phyloP scores from a whole-genome alignment of 768 basidiomycete species.

The Favolaschia claudopus region DNA sequence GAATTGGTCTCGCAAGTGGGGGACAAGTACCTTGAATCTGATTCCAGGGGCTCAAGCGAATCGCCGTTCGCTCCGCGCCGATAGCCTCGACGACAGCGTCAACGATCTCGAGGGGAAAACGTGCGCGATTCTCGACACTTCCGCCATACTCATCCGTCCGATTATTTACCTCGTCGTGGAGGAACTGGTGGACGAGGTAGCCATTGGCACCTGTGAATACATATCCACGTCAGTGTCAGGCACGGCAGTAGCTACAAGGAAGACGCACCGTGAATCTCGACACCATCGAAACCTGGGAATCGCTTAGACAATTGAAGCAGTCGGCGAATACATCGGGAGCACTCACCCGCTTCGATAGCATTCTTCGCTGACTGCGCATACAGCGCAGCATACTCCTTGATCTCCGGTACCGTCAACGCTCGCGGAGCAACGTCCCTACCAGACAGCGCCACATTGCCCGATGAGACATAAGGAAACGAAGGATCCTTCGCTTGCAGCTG shows the following conservation, averaged over 20 bases:
- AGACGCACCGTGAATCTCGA: slow-evolving; percentile 34
- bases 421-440: slow-evolving; percentile 24
- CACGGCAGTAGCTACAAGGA: not conserved
- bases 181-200: slow-evolving; percentile 52
- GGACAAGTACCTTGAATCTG: slow-evolving; percentile 37
- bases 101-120: slow-evolving; percentile 56
- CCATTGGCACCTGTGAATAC: slow-evolving; percentile 24
- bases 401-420: slow-evolving; percentile 35
- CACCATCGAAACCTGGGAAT: slow-evolving; percentile 56
- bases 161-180: slow-evolving; percentile 48
- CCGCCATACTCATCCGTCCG: slow-evolving; percentile 64
- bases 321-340: no score
- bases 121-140: slow-evolving; percentile 51
- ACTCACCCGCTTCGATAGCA: slow-evolving; percentile 35
- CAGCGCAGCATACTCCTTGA: slow-evolving; percentile 38
- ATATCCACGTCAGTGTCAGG: not conserved
- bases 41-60: slow-evolving; percentile 58
- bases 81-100: slow-evolving; percentile 51
- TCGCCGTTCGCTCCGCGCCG: slow-evolving; percentile 50
- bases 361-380: slow-evolving; percentile 43
- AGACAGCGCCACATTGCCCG: slow-evolving; percentile 30
- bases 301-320: no score
- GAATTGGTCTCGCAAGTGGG: no score
- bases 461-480: slow-evolving; percentile 32
- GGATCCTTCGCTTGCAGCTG: slow-evolving; percentile 38